Conservation (phyloP, 2,329 filamentous ascomycete species). For the Microcyclospora tardicrescens region DNA sequence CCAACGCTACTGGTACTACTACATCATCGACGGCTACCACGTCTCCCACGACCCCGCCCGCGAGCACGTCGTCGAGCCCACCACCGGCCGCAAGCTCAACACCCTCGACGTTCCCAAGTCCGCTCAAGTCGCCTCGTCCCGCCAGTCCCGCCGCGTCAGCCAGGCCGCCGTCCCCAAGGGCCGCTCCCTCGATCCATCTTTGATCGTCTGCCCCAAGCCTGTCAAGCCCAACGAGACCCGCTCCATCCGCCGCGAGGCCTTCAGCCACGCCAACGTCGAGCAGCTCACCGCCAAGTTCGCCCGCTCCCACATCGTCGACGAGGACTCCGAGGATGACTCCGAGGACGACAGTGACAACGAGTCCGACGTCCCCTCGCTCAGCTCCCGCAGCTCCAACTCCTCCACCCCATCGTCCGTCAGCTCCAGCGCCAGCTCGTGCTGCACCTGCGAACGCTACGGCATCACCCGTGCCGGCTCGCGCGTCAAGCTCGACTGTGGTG, state of each 20-base stretch:
- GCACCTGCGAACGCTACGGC: conserved; percentile 91
- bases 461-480: conserved; percentile 83
- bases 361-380: conserved; percentile 41
- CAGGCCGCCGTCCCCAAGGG: conserved; percentile 67
- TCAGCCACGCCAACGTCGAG: conserved; percentile 61
- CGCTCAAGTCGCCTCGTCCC: conserved; percentile 31
- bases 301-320: conserved; percentile 37
- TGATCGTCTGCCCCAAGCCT: conserved; percentile 85
- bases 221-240: conserved; percentile 76
- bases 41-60: conserved; percentile 91
- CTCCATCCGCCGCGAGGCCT: conserved; percentile 73
- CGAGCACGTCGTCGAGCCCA: conserved; percentile 82
- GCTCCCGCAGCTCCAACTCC: conserved; percentile 57
- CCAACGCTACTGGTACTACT: conserved; percentile 99
- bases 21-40: conserved; percentile 99
- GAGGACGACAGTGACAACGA: conserved; percentile 16
- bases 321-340: conserved; percentile 37
- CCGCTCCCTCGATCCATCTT: conserved; percentile 72
- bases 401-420: conserved; percentile 42
- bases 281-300: conserved; percentile 56
- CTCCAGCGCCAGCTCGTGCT: conserved; percentile 40
- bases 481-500: conserved; percentile 92
- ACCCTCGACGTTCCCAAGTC: conserved; percentile 78
- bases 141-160: conserved; percentile 36
- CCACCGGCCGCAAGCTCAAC: conserved; percentile 92